Evolutionary conservation across 257 asterid genomes (phyloP).

Genomic region (Knoxia roxburghii): DNA sequence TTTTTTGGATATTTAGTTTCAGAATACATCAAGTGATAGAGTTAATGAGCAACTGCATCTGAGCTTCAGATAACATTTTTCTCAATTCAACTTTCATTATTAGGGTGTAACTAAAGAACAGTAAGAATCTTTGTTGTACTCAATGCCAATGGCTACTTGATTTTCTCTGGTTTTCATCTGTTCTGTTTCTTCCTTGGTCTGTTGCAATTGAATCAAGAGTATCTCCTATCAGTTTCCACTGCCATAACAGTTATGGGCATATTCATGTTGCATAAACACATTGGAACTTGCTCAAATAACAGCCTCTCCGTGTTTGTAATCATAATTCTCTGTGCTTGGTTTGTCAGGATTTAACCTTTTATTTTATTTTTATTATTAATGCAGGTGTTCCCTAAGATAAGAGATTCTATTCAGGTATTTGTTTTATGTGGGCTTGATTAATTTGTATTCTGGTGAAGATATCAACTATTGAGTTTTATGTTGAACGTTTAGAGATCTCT

Average conservation of each 20-base stretch:
- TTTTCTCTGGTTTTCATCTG: background rate
- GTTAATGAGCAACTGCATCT: background rate
- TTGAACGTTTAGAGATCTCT: background rate
- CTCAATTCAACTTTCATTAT: background rate
- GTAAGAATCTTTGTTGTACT: background rate
- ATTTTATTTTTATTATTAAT: constrained; percentile 22
- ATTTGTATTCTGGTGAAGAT: background rate
- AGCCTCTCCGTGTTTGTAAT: too few species aligned
- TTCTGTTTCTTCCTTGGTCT: background rate
- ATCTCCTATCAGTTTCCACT: background rate
- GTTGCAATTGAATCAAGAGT: background rate
- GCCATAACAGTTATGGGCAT: background rate
- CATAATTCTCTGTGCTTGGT: background rate
- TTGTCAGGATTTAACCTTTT: constrained; percentile 9
- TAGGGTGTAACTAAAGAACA: background rate
- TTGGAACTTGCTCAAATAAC: too few species aligned
- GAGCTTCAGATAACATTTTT: background rate
- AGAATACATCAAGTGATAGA: background rate
- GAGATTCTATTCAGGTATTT: constrained; percentile 74
- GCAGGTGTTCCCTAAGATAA: constrained; percentile 87
- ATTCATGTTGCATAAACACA: background rate
- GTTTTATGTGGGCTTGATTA: background rate
- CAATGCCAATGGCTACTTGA: background rate
- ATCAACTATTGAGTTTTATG: background rate
- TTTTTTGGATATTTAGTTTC: background rate